Evolutionary conservation across 805 yeast species (phyloP), one percentile per base, ranked within the genome.

Genomic region (Candida ovalis): DNA sequence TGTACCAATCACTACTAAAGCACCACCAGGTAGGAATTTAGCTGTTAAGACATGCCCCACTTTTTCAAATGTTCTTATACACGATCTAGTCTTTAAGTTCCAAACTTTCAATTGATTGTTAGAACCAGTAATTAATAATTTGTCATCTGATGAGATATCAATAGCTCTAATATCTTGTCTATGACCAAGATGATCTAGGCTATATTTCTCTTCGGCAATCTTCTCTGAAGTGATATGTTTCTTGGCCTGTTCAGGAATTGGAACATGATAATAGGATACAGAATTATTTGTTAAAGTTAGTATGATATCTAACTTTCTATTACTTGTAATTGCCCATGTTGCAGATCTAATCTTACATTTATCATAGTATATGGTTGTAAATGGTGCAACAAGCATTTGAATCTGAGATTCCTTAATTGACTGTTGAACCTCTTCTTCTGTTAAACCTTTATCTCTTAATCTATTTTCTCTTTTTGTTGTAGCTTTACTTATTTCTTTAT

Each of bases 21-120:
- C 74, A 47, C 96, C 97, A 54, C 98, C 98, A 0, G 98, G 98
- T 46, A 94, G 72, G 58, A 94, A 90, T 59, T 81, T 78, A 51
- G 87, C 76, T 50, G 88, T 77, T 44, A 94, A 72, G 0, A 96
- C 88, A 64, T 92, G 89, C 1, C 97, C 97, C 54, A 95, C 80
- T 42, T 65, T 64, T 32, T 84, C 91, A 61, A 94, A 86, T 0
- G 96, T 86, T 61, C 99, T 77, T 43, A 94, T 75, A 57, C 96
- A 92, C 52, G 82, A 78, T 18, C 71, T 74, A 1, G 92, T 82
- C 52, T 75, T 75, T 25, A 86, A 64, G 61, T 94, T 94, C 97
- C 97, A 91, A 21, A 94, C 75, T 62, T 94, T 94, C 52, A 94
- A 69, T 55, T 81, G 78, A 21, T 97, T 97, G 61, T 90, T 89